Conservation (phyloP, 2,329 filamentous ascomycete species). For the Ambrosiella beaveri region DNA sequence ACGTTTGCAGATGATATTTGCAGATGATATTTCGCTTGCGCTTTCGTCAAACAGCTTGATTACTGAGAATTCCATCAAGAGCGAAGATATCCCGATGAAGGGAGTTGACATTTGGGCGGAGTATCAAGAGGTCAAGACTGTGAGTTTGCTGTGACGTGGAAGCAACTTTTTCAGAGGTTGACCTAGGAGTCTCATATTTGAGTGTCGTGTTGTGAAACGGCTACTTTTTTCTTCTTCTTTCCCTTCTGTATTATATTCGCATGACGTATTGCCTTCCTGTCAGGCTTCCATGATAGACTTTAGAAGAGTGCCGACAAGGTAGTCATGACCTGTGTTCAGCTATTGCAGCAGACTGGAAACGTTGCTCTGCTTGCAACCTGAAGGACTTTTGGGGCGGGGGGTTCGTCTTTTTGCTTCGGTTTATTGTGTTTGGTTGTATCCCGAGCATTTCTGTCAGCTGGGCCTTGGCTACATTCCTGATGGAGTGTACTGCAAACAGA, state of each 20-base stretch:
- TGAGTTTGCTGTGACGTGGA: not conserved
- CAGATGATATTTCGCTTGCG: conserved; percentile 9
- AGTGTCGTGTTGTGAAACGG: not conserved
- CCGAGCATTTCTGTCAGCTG: not conserved
- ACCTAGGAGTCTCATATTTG: not conserved
- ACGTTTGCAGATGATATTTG: too few species aligned
- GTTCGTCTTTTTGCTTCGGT: not conserved
- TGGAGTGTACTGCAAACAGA: too few species aligned
- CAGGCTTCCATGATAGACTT: too few species aligned
- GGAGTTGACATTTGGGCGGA: not conserved
- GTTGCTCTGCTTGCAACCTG: not conserved
- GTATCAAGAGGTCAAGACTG: not conserved
- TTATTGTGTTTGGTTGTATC: not conserved
- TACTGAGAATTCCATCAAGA: not conserved
- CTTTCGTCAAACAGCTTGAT: conserved; percentile 3
- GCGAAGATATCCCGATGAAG: not conserved
- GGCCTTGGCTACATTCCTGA: not conserved
- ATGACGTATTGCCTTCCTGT: too few species aligned
- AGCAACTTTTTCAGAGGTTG: not conserved
- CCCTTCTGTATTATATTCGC: too few species aligned
- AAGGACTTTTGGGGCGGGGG: not conserved
- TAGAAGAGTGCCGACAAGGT: not conserved
- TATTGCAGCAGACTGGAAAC: not conserved
- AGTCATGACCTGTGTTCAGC: not conserved
- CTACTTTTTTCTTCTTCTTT: too few species aligned